These are phyloP conservation scores for Auriscalpium orientale DNA, from an alignment of 768 basidiomycete species.

Conservation along the genomic window DNA sequence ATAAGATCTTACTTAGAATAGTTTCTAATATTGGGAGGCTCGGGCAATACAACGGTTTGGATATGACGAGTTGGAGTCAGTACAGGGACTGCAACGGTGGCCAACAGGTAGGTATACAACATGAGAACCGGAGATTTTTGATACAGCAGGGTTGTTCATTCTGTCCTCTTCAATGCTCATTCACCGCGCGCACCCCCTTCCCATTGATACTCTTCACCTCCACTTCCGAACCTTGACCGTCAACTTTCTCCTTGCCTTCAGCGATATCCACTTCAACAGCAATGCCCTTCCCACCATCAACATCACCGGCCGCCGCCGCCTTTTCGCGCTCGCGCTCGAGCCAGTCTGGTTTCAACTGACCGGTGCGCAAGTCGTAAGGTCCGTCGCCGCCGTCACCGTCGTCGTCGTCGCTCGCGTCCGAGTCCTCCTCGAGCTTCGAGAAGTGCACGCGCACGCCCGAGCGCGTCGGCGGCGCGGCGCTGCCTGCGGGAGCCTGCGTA, in stretches of 20 bases:
- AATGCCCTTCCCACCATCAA: background rate
- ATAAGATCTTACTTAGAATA: no score
- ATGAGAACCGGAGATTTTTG: constrained; percentile 19
- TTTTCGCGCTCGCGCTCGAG: background rate
- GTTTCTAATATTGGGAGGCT: no score
- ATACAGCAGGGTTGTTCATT: background rate
- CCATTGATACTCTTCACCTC: background rate
- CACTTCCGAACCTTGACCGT: background rate
- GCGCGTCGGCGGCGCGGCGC: constrained; percentile 17
- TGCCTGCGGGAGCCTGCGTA: constrained; percentile 21
- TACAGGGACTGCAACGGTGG: no score
- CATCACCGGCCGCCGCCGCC: background rate
- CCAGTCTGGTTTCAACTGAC: constrained; percentile 9
- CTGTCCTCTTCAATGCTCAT: background rate
- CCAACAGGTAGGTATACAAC: no score
- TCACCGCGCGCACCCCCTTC: background rate
- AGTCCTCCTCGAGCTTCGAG: constrained; percentile 51
- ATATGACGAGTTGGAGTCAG: no score
- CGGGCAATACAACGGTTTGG: no score
- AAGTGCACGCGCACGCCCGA: constrained; percentile 47
- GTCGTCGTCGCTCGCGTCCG: constrained; percentile 11
- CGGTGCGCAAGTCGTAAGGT: constrained; percentile 13
- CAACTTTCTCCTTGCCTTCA: background rate
- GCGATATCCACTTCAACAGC: background rate
- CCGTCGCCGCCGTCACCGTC: constrained; percentile 13